Evolutionary conservation across 1,139 yeast genomes (phyloP).

Genomic region (Diutina siamensis): DNA sequence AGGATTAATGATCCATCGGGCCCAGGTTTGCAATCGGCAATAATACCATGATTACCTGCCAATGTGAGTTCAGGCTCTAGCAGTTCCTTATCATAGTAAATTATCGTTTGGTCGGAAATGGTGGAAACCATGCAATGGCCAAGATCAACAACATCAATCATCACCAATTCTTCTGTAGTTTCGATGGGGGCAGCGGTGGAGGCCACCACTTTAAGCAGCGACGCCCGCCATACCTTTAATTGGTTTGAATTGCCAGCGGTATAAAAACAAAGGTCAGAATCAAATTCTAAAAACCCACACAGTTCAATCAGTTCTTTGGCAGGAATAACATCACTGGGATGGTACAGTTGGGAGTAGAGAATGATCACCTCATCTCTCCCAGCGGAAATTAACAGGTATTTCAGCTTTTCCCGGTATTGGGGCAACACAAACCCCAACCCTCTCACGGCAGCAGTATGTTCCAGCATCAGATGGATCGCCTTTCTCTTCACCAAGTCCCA

Average conservation of each 20-base stretch:
- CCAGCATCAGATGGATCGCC: constrained; percentile 48
- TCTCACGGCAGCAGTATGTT: constrained; percentile 79
- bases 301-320: constrained; percentile 73
- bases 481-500: constrained; percentile 88
- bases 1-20: constrained; percentile 52
- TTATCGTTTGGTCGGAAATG: constrained; percentile 1
- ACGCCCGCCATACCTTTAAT: constrained; percentile 49
- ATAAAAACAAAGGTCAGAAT: constrained; percentile 31
- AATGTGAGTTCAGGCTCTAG: constrained; percentile 31
- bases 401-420: background rate
- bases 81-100: background rate
- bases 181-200: constrained; percentile 38
- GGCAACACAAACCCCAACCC: constrained; percentile 49
- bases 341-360: constrained; percentile 42
- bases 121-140: constrained; percentile 12
- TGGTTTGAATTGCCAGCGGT: constrained; percentile 79
- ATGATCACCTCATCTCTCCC: constrained; percentile 81
- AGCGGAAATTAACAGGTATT: constrained; percentile 51
- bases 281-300: constrained; percentile 30
- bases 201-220: constrained; percentile 27
- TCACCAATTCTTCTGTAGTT: constrained; percentile 58
- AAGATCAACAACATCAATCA: constrained; percentile 41
- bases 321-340: constrained; percentile 56
- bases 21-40: constrained; percentile 79
- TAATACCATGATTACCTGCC: constrained; percentile 94